Evolutionary conservation across 2,329 filamentous ascomycete species (phyloP).

Genomic region (Neobulgaria alba): DNA sequence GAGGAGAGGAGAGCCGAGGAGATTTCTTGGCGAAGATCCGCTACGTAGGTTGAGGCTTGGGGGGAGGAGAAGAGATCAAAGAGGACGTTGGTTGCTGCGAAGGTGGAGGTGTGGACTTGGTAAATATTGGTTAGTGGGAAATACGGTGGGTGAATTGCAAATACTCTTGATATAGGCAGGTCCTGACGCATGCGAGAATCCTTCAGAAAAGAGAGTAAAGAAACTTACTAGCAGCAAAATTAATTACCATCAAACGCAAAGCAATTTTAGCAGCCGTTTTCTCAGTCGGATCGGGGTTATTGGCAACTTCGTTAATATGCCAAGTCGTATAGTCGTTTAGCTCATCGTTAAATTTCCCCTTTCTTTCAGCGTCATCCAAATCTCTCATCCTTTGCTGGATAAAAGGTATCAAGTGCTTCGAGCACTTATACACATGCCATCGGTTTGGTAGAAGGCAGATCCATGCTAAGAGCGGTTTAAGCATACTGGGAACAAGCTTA

Average conservation of each 20-base stretch:
- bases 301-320: slow-evolving; percentile 17
- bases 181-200: too few species aligned
- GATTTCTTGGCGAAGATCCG: slow-evolving; percentile 27
- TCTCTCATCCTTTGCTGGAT: slow-evolving; percentile 14
- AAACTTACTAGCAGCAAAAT: slow-evolving; percentile 23
- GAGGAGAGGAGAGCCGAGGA: slow-evolving; percentile 9
- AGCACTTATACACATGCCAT: slow-evolving; percentile 19
- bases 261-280: slow-evolving; percentile 21
- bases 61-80: slow-evolving; percentile 26
- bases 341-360: slow-evolving; percentile 8
- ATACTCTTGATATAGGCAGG: too few species aligned
- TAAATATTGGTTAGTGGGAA: too few species aligned
- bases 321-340: slow-evolving; percentile 23
- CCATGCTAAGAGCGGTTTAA: slow-evolving; percentile 23
- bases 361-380: slow-evolving; percentile 1
- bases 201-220: slow-evolving; percentile 6
- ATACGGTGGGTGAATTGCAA: too few species aligned
- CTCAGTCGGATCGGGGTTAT: slow-evolving; percentile 14
- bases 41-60: slow-evolving; percentile 8
- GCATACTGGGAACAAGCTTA: slow-evolving; percentile 16
- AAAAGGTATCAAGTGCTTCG: slow-evolving; percentile 23
- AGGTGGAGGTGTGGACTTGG: slow-evolving; percentile 25
- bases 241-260: slow-evolving; percentile 24
- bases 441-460: slow-evolving; percentile 25
- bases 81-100: slow-evolving; percentile 25